phyloP scores from a whole-genome alignment of 208 protist genomes.

The Sergeia podlipaevii region DNA sequence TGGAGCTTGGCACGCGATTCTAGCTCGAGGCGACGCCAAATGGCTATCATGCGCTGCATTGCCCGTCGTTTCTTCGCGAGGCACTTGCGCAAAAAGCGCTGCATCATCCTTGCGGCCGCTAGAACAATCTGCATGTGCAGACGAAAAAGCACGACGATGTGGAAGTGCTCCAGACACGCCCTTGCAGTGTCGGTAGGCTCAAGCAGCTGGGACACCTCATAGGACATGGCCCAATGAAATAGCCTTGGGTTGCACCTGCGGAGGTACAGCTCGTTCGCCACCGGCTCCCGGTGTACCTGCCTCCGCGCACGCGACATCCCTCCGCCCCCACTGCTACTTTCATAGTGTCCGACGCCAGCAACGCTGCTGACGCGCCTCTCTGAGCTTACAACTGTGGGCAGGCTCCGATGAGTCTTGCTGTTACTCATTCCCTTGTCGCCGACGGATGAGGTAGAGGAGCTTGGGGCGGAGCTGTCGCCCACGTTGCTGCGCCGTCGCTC shows the following conservation, averaged over 20 bases:
- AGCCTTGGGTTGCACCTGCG: conserved; percentile 35
- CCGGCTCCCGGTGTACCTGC: background rate
- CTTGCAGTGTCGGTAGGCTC: conserved; percentile 13
- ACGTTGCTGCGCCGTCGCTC: no score
- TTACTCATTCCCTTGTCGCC: no score
- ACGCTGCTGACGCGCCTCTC: no score
- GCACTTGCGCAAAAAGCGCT: conserved; percentile 71
- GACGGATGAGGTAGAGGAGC: no score
- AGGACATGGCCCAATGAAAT: conserved; percentile 28
- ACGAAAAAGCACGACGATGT: conserved; percentile 12
- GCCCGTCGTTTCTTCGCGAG: conserved; percentile 51
- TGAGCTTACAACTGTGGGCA: no score
- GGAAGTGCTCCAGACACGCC: conserved; percentile 22
- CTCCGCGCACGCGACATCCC: background rate
- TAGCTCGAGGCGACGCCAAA: conserved; percentile 64
- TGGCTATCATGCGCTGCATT: conserved; percentile 46
- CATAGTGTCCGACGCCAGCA: no score
- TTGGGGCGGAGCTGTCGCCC: no score
- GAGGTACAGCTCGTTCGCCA: conserved; percentile 10
- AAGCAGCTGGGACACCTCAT: conserved; percentile 15
- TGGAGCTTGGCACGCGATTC: conserved; percentile 57
- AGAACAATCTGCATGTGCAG: conserved; percentile 19
- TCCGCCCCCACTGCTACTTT: no score
- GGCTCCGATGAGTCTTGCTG: no score
- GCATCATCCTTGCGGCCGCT: conserved; percentile 31